Evolutionary conservation across 179 eudicot genomes (phyloP).

Genomic region (Camellia oleifera): DNA sequence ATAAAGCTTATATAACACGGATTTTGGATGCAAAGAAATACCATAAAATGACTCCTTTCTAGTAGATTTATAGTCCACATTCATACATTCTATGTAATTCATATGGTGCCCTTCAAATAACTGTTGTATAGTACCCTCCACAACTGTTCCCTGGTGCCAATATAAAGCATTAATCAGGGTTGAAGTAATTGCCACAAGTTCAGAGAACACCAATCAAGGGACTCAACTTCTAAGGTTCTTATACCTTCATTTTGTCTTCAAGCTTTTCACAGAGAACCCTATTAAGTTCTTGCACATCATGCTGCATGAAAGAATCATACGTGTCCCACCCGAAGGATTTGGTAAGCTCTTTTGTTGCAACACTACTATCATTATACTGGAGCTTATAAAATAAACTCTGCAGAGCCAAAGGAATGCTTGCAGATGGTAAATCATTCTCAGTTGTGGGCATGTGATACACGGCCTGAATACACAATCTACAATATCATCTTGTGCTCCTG

Average conservation of each 20-base stretch:
- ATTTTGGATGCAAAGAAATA: slow-evolving; percentile 17
- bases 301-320: slow-evolving; percentile 76
- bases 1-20: not conserved
- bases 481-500: not conserved
- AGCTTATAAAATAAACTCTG: slow-evolving; percentile 76
- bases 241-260: slow-evolving; percentile 80
- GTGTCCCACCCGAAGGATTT: slow-evolving; percentile 85
- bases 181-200: not conserved
- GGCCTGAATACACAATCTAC: slow-evolving; percentile 41
- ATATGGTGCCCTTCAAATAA: slow-evolving; percentile 82
- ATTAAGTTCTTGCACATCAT: slow-evolving; percentile 78
- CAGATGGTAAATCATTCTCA: slow-evolving; percentile 62
- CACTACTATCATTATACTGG: slow-evolving; percentile 62
- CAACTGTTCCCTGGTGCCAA: slow-evolving; percentile 64
- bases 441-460: slow-evolving; percentile 88
- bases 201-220: not conserved
- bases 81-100: slow-evolving; percentile 77
- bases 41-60: slow-evolving; percentile 83
- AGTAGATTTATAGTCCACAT: slow-evolving; percentile 69
- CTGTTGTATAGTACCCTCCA: slow-evolving; percentile 72
- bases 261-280: slow-evolving; percentile 72
- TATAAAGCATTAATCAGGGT: slow-evolving; percentile 8
- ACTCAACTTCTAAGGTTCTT: not conserved
- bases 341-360: slow-evolving; percentile 74
- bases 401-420: slow-evolving; percentile 68